Evolutionary conservation across 805 yeast species (phyloP).

Genomic region (Suhomyces kilbournensis): DNA sequence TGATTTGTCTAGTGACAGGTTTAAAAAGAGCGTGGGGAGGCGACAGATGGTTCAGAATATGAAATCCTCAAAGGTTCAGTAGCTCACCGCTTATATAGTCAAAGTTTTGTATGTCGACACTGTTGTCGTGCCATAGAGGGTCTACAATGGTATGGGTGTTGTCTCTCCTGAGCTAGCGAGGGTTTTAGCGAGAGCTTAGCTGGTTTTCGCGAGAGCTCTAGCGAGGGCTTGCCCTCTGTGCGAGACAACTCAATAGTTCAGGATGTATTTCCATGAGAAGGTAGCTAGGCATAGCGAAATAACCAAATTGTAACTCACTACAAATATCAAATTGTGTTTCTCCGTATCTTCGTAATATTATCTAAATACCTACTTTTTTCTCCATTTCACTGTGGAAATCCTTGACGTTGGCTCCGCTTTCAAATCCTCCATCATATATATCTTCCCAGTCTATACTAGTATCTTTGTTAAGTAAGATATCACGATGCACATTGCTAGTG

Average conservation of each 20-base stretch:
- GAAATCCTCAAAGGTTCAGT: neutral
- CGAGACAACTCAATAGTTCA: neutral
- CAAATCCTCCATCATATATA: constrained; percentile 62
- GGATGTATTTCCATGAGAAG: neutral
- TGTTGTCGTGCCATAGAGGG: neutral
- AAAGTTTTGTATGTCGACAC: too few species aligned
- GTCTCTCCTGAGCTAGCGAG: neutral
- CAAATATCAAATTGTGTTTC: neutral
- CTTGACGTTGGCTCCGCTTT: constrained; percentile 32
- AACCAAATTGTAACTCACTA: neutral
- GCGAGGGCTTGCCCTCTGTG: neutral
- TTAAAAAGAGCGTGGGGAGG: neutral
- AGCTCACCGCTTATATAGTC: too few species aligned
- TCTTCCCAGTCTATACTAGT: constrained; percentile 90
- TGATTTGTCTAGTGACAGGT: neutral
- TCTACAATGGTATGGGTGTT: neutral
- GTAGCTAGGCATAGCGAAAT: neutral
- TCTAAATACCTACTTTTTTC: constrained; percentile 41
- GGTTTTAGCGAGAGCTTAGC: neutral
- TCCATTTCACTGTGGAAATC: constrained; percentile 79
- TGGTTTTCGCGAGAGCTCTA: neutral
- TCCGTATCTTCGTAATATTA: neutral
- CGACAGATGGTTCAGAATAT: neutral
- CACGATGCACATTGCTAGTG: constrained; percentile 60
- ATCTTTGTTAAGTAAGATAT: constrained; percentile 77